A percentile compares a stretch with the other conserved stretches of the same genome.
These are phyloP conservation scores for Fusarium subglutinans DNA, from an alignment of 2,329 filamentous ascomycete genomes.

Conservation along the genomic window DNA sequence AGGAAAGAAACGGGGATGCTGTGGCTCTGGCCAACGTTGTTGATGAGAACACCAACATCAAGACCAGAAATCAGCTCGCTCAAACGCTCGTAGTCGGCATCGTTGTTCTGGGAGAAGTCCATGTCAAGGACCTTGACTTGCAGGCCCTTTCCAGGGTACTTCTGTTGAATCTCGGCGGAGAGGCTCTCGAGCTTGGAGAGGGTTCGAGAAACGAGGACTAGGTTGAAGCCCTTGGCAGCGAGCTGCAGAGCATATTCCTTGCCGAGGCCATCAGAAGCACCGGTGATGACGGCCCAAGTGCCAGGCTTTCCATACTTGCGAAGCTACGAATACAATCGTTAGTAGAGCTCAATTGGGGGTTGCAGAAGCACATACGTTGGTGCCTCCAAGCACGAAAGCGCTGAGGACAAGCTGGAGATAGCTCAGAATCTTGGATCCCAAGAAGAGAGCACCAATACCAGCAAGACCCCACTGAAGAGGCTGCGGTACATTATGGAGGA, in stretches of 20 bases:
- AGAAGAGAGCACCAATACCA: conserved; percentile 66
- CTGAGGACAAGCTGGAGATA: conserved; percentile 71
- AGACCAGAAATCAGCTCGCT: conserved; percentile 74
- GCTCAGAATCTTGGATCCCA: conserved; percentile 65
- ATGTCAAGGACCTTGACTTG: conserved; percentile 85
- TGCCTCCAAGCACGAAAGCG: conserved; percentile 73
- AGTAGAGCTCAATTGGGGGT: neutral
- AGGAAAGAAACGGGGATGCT: conserved; percentile 90
- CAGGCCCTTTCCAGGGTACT: conserved; percentile 68
- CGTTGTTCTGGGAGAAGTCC: conserved; percentile 86
- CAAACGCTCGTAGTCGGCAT: conserved; percentile 81
- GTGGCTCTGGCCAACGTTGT: conserved; percentile 97
- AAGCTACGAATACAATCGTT: conserved; percentile 64
- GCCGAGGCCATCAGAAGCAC: conserved; percentile 94
- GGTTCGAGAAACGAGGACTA: conserved; percentile 95
- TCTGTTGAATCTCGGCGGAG: conserved; percentile 76
- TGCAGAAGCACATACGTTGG: conserved; percentile 58
- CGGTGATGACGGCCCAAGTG: conserved; percentile 93
- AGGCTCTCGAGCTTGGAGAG: conserved; percentile 86
- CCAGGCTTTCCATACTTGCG: conserved; percentile 90
- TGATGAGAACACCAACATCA: conserved; percentile 88
- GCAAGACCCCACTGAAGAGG: conserved; percentile 56
- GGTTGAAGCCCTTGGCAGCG: conserved; percentile 90
- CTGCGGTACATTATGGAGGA: conserved; percentile 53
- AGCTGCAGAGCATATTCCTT: conserved; percentile 96